Conservation (phyloP, 352 stramenopile species). For the Phytophthora litchii region DNA sequence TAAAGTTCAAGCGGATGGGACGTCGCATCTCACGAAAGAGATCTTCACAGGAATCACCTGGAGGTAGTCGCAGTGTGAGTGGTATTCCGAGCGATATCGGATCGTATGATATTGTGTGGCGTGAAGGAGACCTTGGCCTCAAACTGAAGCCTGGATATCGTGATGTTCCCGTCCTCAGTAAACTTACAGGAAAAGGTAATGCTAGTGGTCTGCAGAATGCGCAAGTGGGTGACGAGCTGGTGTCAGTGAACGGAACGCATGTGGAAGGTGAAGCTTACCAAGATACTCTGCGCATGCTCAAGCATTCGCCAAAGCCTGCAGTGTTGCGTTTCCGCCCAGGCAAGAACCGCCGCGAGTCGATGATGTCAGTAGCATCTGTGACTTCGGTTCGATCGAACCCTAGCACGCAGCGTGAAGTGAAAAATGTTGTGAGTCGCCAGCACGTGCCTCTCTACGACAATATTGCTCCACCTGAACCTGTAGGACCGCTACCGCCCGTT, state of each 20-base stretch:
- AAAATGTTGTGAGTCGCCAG: conserved; percentile 43
- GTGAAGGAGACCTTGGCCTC: conserved; percentile 82
- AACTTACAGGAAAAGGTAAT: conserved; percentile 83
- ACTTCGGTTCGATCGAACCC: conserved; percentile 65
- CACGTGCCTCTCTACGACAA: conserved; percentile 66
- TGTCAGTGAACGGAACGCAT: conserved; percentile 83
- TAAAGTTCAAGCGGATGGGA: conserved; percentile 90
- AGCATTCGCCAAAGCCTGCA: conserved; percentile 85
- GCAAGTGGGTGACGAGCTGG: conserved; percentile 80
- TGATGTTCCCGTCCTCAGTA: conserved; percentile 83
- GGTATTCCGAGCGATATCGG: conserved; percentile 55
- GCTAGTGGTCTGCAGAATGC: conserved; percentile 85
- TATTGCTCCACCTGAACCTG: conserved; percentile 22
- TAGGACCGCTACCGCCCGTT: conserved; percentile 5
- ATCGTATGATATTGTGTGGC: conserved; percentile 89
- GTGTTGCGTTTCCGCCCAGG: conserved; percentile 80
- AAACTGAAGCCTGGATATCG: conserved; percentile 84
- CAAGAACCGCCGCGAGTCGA: conserved; percentile 60
- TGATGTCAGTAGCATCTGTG: conserved; percentile 63
- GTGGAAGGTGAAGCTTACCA: conserved; percentile 86
- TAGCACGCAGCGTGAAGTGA: conserved; percentile 50
- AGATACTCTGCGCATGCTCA: conserved; percentile 86
- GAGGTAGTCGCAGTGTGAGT: conserved; percentile 34
- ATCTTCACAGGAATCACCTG: conserved; percentile 45
- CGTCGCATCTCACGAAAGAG: conserved; percentile 68